Percentiles rank a stretch among this genome's conserved stretches.
Evolutionary conservation across 768 basidiomycete genomes (phyloP).

Genomic region (Boletus barrowsii): DNA sequence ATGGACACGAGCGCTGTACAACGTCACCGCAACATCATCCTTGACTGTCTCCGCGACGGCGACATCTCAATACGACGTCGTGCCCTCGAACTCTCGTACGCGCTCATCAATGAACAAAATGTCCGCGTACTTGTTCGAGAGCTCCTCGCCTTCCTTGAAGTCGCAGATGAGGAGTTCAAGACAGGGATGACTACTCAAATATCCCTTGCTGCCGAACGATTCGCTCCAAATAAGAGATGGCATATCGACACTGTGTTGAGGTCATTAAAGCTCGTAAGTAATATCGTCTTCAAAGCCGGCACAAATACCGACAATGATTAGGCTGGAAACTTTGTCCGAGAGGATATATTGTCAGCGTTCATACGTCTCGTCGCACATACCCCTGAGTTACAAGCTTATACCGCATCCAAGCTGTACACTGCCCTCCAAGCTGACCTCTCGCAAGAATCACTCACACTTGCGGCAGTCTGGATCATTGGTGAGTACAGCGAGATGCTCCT

Average conservation of each 20-base stretch:
- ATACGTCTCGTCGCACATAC: constrained; percentile 96
- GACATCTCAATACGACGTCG: constrained; percentile 98
- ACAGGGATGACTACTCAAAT: constrained; percentile 97
- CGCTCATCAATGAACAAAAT: constrained; percentile 92
- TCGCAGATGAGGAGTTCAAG: constrained; percentile 99
- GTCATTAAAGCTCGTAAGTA: constrained; percentile 81
- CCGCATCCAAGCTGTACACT: constrained; percentile 84
- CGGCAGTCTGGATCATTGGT: constrained; percentile 93
- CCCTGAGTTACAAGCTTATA: constrained; percentile 94
- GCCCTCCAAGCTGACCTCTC: constrained; percentile 90
- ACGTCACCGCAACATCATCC: constrained; percentile 94
- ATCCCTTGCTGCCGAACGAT: constrained; percentile 90
- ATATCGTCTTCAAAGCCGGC: background rate
- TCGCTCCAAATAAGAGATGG: constrained; percentile 97
- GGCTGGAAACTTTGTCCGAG: constrained; percentile 98
- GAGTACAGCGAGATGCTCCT: constrained; percentile 92
- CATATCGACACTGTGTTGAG: constrained; percentile 97
- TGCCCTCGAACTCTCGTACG: constrained; percentile 95
- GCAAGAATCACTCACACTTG: constrained; percentile 91
- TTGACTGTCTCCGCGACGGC: constrained; percentile 99
- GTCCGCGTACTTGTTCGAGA: constrained; percentile 91
- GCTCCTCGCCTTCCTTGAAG: constrained; percentile 92
- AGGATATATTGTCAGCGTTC: constrained; percentile 93
- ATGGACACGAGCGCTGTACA: constrained; percentile 99
- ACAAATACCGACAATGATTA: constrained; percentile 28